Conservation (phyloP, 176 grass and related monocot species). For the Oryza brachyantha region DNA sequence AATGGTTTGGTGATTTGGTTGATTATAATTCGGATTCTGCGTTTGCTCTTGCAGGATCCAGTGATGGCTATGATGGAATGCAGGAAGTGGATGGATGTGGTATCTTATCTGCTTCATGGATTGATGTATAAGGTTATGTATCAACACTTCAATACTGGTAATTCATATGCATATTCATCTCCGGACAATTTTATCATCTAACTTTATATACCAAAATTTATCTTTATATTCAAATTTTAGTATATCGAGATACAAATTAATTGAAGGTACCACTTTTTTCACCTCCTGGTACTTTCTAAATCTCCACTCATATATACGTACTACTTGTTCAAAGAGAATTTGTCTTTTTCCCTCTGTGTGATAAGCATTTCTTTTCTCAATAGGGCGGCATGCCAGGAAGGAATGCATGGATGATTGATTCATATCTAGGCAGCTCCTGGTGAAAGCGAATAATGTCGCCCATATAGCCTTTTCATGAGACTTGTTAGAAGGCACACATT, state of each 20-base stretch:
- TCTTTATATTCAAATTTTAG: too few relatives aligned
- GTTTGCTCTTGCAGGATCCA: constrained; percentile 40
- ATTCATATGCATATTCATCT: too few relatives aligned
- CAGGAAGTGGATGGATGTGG: not conserved
- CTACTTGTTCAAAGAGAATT: not conserved
- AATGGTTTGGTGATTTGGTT: not conserved
- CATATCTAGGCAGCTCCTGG: not conserved
- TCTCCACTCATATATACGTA: not conserved
- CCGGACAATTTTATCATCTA: too few relatives aligned
- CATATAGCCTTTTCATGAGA: not conserved
- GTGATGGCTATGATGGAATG: not conserved
- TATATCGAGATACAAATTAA: too few relatives aligned
- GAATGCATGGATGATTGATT: not conserved
- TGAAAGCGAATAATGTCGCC: not conserved
- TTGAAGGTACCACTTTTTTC: too few relatives aligned
- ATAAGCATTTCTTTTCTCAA: not conserved
- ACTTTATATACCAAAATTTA: too few relatives aligned
- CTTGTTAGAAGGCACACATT: not conserved
- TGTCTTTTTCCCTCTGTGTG: too few relatives aligned
- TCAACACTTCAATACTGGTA: not conserved
- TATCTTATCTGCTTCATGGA: not conserved
- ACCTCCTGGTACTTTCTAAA: not conserved
- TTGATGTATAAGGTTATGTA: not conserved
- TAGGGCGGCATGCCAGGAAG: not conserved
- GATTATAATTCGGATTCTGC: constrained; percentile 37